phyloP scores from a whole-genome alignment of 1,139 yeast species.

The Nakaseomyces delphensis region DNA sequence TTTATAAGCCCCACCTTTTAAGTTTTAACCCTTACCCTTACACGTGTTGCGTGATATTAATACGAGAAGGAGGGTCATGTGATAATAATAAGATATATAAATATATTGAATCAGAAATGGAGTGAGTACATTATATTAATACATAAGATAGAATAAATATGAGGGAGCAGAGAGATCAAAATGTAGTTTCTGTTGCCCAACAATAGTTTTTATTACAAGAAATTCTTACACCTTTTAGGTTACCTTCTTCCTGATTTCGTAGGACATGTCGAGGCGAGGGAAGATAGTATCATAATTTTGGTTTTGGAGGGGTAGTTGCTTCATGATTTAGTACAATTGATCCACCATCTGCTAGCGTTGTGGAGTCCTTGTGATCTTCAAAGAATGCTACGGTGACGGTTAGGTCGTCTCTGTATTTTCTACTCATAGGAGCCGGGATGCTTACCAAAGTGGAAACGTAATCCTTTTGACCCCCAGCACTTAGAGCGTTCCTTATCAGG shows the following conservation, averaged over 20 bases:
- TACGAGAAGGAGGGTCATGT: too few relatives aligned
- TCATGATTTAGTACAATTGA: slow-evolving; percentile 44
- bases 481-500: slow-evolving; percentile 83
- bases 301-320: slow-evolving; percentile 47
- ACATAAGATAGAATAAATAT: too few relatives aligned
- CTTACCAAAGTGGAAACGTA: slow-evolving; percentile 82
- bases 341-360: slow-evolving; percentile 41
- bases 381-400: slow-evolving; percentile 94
- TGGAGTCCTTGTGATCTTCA: slow-evolving; percentile 43
- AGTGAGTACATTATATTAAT: too few relatives aligned
- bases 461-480: slow-evolving; percentile 79
- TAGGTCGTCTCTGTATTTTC: slow-evolving; percentile 89
- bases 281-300: slow-evolving; percentile 36
- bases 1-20: background rate
- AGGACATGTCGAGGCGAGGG: too few relatives aligned
- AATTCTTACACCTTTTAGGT: too few relatives aligned
- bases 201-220: too few relatives aligned
- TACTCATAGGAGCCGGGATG: slow-evolving; percentile 87
- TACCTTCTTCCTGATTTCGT: too few relatives aligned
- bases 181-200: too few relatives aligned
- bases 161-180: too few relatives aligned
- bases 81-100: background rate
- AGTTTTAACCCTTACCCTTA: background rate
- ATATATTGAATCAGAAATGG: too few relatives aligned
- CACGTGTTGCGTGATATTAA: background rate